Percentiles rank a stretch among this genome's conserved stretches.
Conservation (phyloP, 2,329 filamentous ascomycete genomes). For the Epicoccum sorghinum region DNA sequence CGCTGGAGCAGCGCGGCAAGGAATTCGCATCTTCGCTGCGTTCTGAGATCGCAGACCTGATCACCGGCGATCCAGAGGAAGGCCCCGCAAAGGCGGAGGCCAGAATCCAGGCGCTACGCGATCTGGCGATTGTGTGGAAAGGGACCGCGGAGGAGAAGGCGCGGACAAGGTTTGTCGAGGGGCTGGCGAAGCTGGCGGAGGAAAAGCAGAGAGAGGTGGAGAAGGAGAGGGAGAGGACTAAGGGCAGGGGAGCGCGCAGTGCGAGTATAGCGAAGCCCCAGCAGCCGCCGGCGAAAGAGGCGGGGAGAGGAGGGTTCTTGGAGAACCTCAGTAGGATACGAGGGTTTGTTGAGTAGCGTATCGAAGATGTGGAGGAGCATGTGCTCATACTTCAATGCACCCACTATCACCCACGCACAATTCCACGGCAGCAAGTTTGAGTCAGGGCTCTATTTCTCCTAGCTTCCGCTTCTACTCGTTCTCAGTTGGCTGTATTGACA, state of each 20-base stretch:
- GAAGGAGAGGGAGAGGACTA: conserved; percentile 35
- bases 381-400: too few species aligned
- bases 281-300: conserved; percentile 24
- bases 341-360: conserved; percentile 37
- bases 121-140: conserved; percentile 83
- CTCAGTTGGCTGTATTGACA: conserved; percentile 25
- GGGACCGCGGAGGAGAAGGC: conserved; percentile 96
- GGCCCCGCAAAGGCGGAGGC: conserved; percentile 76
- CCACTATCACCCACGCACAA: too few species aligned
- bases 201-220: conserved; percentile 64
- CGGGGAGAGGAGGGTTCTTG: conserved; percentile 42
- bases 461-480: conserved; percentile 17
- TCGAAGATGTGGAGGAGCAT: background rate
- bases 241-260: conserved; percentile 27
- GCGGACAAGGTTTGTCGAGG: conserved; percentile 79
- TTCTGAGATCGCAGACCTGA: conserved; percentile 72
- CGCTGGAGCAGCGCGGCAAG: conserved; percentile 84
- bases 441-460: background rate
- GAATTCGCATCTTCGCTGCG: conserved; percentile 74
- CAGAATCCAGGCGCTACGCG: conserved; percentile 77
- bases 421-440: too few species aligned
- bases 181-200: conserved; percentile 80
- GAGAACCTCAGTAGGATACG: conserved; percentile 49
- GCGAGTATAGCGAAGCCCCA: conserved; percentile 28
- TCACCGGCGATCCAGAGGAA: conserved; percentile 60